Evolutionary conservation across 768 basidiomycete genomes (phyloP).

Genomic region (Pisolithus orientalis): DNA sequence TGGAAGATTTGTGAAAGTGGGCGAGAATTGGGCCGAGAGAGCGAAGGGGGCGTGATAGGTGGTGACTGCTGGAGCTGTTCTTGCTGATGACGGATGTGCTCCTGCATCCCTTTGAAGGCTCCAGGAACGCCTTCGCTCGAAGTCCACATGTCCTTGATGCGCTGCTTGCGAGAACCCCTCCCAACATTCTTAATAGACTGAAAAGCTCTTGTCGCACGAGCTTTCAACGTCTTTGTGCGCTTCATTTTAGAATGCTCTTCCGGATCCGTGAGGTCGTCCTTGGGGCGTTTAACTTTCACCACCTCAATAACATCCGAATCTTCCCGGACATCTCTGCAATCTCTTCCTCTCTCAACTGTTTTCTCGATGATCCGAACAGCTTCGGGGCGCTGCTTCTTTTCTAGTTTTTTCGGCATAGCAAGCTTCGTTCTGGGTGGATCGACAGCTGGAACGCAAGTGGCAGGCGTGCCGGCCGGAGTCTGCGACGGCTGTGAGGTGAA

Average conservation of each 20-base stretch:
- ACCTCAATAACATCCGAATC: conserved; percentile 52
- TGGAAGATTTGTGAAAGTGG: conserved; percentile 27
- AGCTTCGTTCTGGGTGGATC: conserved; percentile 7
- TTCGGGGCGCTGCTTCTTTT: conserved; percentile 27
- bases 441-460: conserved; percentile 3
- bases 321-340: conserved; percentile 36
- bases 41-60: conserved; percentile 18
- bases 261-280: conserved; percentile 15
- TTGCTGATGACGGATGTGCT: conserved; percentile 14
- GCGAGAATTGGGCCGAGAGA: conserved; percentile 23
- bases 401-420: conserved; percentile 16
- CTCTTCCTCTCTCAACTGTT: conserved; percentile 6
- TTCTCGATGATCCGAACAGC: conserved; percentile 18
- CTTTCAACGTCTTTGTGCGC: conserved; percentile 37
- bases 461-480: neutral
- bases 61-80: conserved; percentile 7
- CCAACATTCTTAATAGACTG: conserved; percentile 41
- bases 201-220: conserved; percentile 42
- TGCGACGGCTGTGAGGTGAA: conserved; percentile 15
- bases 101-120: conserved; percentile 22
- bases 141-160: conserved; percentile 34
- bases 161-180: conserved; percentile 30
- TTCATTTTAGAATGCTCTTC: conserved; percentile 22
- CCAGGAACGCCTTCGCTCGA: conserved; percentile 22
- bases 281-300: conserved; percentile 45